These are phyloP conservation scores for Penicillium sp. DNA, from an alignment of 2,329 filamentous ascomycete species.

Conservation along the genomic window DNA sequence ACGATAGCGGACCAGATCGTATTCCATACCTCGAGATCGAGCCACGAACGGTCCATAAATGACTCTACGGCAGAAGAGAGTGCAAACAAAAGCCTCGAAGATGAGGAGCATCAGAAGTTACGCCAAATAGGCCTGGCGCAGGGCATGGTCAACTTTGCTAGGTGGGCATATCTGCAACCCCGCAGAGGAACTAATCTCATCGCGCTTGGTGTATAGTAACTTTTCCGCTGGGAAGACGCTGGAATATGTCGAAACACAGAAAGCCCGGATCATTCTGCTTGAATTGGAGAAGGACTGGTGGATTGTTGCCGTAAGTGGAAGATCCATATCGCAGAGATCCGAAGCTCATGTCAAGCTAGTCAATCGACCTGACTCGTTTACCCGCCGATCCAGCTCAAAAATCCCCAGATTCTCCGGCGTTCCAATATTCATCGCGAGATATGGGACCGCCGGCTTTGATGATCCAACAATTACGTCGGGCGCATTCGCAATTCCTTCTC, in stretches of 20 bases:
- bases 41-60: conserved; percentile 26
- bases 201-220: conserved; percentile 49
- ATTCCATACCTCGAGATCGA: conserved; percentile 70
- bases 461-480: conserved; percentile 73
- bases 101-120: conserved; percentile 78
- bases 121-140: conserved; percentile 94
- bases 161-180: conserved; percentile 43
- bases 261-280: conserved; percentile 74
- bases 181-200: conserved; percentile 16
- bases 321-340: neutral
- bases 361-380: conserved; percentile 74
- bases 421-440: conserved; percentile 86
- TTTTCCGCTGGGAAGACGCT: conserved; percentile 76
- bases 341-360: conserved; percentile 47
- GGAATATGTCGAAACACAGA: conserved; percentile 87
- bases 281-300: conserved; percentile 93
- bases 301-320: conserved; percentile 73
- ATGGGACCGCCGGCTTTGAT: conserved; percentile 77
- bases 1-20: conserved; percentile 79
- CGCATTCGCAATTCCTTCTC: conserved; percentile 78
- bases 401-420: conserved; percentile 44
- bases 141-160: conserved; percentile 90
- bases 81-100: conserved; percentile 42
- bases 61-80: conserved; percentile 19
- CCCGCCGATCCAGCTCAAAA: conserved; percentile 51